A percentile compares a stretch with the other conserved stretches of the same genome.
phyloP scores from a whole-genome alignment of 805 yeast genomes.

The Saturnispora ahearnii region DNA sequence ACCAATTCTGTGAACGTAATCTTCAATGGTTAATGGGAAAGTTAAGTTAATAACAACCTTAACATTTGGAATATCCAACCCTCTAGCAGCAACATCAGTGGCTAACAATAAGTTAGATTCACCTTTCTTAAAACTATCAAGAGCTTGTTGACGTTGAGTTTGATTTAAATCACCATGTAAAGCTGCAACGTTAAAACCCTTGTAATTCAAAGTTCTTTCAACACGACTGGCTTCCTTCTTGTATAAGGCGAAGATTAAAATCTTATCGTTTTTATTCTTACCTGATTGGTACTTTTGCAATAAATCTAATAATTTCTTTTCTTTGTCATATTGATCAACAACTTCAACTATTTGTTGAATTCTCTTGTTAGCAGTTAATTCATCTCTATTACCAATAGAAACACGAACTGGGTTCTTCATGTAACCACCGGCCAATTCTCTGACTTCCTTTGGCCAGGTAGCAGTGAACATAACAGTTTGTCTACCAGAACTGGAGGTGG shows the following conservation, averaged over 20 bases:
- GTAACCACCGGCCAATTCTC: constrained; percentile 79
- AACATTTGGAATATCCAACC: constrained; percentile 95
- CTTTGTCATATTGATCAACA: constrained; percentile 73
- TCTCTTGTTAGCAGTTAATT: constrained; percentile 87
- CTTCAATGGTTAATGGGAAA: constrained; percentile 88
- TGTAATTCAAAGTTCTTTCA: constrained; percentile 62
- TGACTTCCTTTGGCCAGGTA: constrained; percentile 99
- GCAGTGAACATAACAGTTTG: constrained; percentile 99
- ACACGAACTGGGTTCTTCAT: constrained; percentile 84
- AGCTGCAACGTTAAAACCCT: constrained; percentile 80
- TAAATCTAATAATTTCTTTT: constrained; percentile 60
- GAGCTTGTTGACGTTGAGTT: constrained; percentile 82
- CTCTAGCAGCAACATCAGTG: constrained; percentile 98
- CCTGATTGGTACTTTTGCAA: constrained; percentile 69
- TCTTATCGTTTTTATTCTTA: constrained; percentile 59
- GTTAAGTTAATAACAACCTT: constrained; percentile 94
- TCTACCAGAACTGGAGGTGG: constrained; percentile 46
- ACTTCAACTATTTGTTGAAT: constrained; percentile 93
- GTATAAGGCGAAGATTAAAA: constrained; percentile 86
- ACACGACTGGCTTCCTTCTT: constrained; percentile 94
- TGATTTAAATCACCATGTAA: constrained; percentile 95
- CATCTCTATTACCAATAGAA: constrained; percentile 90
- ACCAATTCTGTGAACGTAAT: constrained; percentile 92
- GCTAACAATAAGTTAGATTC: constrained; percentile 72
- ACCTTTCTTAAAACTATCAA: constrained; percentile 79